Percentiles rank a stretch among this genome's conserved stretches.
These are phyloP conservation scores for Jasminum sambac DNA, from an alignment of 257 asterid species.

Conservation along the genomic window DNA sequence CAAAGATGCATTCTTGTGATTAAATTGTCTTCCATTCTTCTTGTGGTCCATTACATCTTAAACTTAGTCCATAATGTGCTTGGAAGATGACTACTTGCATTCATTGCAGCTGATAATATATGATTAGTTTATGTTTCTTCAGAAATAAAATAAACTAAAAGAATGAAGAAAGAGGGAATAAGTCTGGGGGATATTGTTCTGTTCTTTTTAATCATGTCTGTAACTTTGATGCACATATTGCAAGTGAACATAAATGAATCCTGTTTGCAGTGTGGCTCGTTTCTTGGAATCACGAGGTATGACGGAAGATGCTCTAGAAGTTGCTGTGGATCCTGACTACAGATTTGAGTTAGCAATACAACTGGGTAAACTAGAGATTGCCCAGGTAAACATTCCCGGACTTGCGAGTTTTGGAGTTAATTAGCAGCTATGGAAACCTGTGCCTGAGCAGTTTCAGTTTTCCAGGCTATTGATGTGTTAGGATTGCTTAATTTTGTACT, in stretches of 20 bases:
- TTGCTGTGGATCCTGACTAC: slow-evolving; percentile 93
- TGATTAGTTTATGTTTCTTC: neutral
- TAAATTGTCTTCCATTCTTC: neutral
- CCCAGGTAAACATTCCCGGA: slow-evolving; percentile 54
- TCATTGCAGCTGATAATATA: neutral
- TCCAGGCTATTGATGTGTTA: slow-evolving; percentile 13
- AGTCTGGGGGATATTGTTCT: neutral
- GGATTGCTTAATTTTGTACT: slow-evolving; percentile 10
- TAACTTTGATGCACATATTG: slow-evolving; percentile 15
- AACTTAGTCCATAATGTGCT: neutral
- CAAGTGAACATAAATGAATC: slow-evolving; percentile 15
- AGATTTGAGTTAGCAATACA: slow-evolving; percentile 96
- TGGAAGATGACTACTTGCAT: neutral
- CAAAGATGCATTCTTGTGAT: neutral
- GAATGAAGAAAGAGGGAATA: neutral
- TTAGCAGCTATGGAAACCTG: neutral
- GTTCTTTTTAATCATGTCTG: slow-evolving; percentile 17
- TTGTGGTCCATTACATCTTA: slow-evolving; percentile 6
- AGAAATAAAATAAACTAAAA: neutral
- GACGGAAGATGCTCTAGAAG: slow-evolving; percentile 85
- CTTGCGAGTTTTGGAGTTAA: slow-evolving; percentile 19
- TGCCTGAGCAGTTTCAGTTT: neutral
- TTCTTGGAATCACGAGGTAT: slow-evolving; percentile 98
- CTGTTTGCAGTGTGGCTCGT: slow-evolving; percentile 70
- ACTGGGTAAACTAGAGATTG: slow-evolving; percentile 81